Evolutionary conservation across 768 basidiomycete species (phyloP), one percentile per base, ranked within the genome.

Genomic region (Tremella fuciformis): DNA sequence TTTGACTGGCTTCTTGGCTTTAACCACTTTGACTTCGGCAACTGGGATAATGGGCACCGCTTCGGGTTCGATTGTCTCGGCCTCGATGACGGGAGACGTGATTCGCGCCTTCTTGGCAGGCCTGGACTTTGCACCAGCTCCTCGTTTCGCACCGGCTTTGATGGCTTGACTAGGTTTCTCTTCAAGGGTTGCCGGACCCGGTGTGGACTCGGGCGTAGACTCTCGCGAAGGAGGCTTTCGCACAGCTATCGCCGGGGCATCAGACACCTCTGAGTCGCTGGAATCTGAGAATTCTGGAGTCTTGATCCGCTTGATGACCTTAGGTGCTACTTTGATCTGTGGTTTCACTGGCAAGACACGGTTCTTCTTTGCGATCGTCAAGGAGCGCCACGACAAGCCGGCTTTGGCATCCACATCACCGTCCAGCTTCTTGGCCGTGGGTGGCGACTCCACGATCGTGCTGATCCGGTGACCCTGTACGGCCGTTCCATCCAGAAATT

Each of bases 401-500:
- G 51, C 19, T 19, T 38, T 2, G 56, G 50, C 52, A 1, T 26
- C 19, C 1, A 34, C 41, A 0, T 40, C 59, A 9, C 46, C 60
- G 18, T 57, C 62, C 9, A 22, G 26, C 46, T 25, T 34, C 41
- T 58, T 60, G 77, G 73, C 55, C 81, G 82, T 7, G 16, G 65
- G 66, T 11, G 70, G 69, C 39, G 16, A 56, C 49, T 63, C 71
- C 57, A 60, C 63, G n/a, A 47, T 59, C 41, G 73, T 57, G 13
- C 57, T 50, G 55, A 77, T 60, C 7, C 62, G 58, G 25, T 70
- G 65, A 13, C 73, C 73, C 46, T 62, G 64, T 22, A 77, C 41
- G 8, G 55, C 53, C 7, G 62, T 66, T 1, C 60, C 58, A 42
- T 79, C 69, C 26, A 92, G 82, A 2, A 89, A 85, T 8, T 82